Percentiles rank a stretch among this genome's conserved stretches.
These are phyloP conservation scores for Hypoxylon rickii DNA, from an alignment of 495 filamentous ascomycete genomes.

Conservation along the genomic window DNA sequence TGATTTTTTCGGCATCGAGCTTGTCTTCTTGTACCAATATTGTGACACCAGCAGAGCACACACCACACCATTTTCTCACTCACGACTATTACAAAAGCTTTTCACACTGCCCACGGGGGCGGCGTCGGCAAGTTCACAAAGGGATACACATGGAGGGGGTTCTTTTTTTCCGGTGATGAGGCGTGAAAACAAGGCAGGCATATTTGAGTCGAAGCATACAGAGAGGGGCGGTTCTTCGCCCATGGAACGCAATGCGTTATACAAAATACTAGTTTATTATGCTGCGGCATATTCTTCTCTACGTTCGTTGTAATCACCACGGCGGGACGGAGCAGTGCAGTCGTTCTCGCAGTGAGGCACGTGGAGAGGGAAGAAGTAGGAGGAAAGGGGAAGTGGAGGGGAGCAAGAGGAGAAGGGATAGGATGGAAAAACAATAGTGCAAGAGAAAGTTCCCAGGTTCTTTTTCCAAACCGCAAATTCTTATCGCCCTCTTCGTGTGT, in stretches of 20 bases:
- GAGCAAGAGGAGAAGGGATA: not conserved
- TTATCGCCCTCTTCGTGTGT: slow-evolving; percentile 34
- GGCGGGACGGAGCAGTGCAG: slow-evolving; percentile 43
- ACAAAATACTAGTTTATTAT: slow-evolving; percentile 29
- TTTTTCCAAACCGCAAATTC: no score
- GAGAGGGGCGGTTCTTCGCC: slow-evolving; percentile 25
- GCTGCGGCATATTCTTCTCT: slow-evolving; percentile 48
- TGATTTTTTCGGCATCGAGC: slow-evolving; percentile 44
- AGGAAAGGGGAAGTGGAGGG: not conserved
- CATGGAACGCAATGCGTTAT: slow-evolving; percentile 34
- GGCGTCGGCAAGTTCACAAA: slow-evolving; percentile 24
- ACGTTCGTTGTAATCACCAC: slow-evolving; percentile 61
- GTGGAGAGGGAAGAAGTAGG: slow-evolving; percentile 13
- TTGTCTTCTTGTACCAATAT: slow-evolving; percentile 45
- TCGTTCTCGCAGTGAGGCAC: slow-evolving; percentile 42
- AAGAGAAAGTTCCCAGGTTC: not conserved
- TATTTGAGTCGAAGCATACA: slow-evolving; percentile 24
- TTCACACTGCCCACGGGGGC: slow-evolving; percentile 33
- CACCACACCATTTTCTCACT: slow-evolving; percentile 31
- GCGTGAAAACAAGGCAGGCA: slow-evolving; percentile 29
- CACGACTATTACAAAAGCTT: slow-evolving; percentile 41
- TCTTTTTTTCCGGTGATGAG: slow-evolving; percentile 39
- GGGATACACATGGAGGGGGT: slow-evolving; percentile 33
- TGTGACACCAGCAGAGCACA: slow-evolving; percentile 34
- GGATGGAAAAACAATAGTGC: no score